Evolutionary conservation across 257 asterid genomes (phyloP).

Genomic region (Dorcoceras hygrometricum): DNA sequence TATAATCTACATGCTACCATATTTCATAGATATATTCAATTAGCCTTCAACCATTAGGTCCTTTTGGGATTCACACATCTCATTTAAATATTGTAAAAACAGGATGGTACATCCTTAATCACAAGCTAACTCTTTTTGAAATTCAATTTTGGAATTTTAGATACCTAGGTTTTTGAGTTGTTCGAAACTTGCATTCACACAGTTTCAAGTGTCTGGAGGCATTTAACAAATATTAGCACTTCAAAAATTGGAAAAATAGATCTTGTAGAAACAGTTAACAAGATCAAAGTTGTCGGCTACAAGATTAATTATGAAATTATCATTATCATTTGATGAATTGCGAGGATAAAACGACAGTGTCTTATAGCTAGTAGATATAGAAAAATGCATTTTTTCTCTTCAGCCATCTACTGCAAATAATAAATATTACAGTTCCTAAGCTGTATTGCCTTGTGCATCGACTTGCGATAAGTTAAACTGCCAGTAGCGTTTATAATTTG

Average conservation of each 20-base stretch:
- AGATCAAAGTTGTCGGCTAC: not conserved
- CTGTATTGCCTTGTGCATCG: not conserved
- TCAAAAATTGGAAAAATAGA: not conserved
- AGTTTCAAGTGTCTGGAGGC: not conserved
- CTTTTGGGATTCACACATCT: constrained; percentile 8
- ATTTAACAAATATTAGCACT: not conserved
- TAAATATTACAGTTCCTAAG: no score
- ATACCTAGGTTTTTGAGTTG: no score
- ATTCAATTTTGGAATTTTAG: not conserved
- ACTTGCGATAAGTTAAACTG: not conserved
- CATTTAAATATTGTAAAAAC: not conserved
- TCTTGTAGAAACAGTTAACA: not conserved
- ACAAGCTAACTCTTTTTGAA: no score
- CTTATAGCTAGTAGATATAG: not conserved
- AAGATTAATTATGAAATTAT: not conserved
- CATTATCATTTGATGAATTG: not conserved
- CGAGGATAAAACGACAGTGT: not conserved
- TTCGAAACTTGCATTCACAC: not conserved
- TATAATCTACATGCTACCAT: not conserved
- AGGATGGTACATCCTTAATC: not conserved
- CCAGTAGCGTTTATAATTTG: not conserved
- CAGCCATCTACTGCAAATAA: not conserved
- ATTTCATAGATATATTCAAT: not conserved
- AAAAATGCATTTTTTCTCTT: not conserved
- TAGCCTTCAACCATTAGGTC: not conserved